Conservation (phyloP, 352 stramenopile genomes). For the Globisporangium nunn region DNA sequence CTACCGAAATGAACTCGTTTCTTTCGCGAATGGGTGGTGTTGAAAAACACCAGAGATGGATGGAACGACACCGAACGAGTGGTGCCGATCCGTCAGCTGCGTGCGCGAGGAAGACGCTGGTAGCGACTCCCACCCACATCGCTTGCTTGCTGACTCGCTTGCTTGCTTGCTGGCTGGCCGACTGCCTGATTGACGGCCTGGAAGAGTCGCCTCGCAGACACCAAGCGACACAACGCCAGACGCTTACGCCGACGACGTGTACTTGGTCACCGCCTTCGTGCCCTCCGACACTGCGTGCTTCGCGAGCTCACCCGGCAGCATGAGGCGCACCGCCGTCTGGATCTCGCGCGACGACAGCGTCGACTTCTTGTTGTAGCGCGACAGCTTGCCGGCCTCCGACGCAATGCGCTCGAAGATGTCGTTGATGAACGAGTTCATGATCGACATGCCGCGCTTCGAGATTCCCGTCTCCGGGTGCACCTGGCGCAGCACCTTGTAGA, state of each 20-base stretch:
- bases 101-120: neutral
- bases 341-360: constrained; percentile 96
- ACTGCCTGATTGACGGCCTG: no score
- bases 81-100: neutral
- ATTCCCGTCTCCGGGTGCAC: no score
- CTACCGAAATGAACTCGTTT: no score
- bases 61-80: neutral
- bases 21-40: constrained; percentile 72
- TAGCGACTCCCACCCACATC: neutral
- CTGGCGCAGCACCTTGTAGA: no score
- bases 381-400: constrained; percentile 93
- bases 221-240: neutral
- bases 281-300: constrained; percentile 97
- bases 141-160: no score
- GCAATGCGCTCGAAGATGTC: constrained; percentile 98
- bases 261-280: constrained; percentile 95
- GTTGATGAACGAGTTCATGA: no score
- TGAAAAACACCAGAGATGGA: constrained; percentile 72
- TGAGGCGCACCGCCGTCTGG: constrained; percentile 93
- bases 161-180: no score
- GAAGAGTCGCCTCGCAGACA: no score
- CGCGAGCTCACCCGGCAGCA: constrained; percentile 95
- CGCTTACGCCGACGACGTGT: constrained; percentile 82
- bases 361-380: constrained; percentile 98
- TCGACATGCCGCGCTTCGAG: no score